Evolutionary conservation across 2,329 filamentous ascomycete species (phyloP), one percentile per base, ranked within the genome.

Genomic region (Cyphellophora attinorum): DNA sequence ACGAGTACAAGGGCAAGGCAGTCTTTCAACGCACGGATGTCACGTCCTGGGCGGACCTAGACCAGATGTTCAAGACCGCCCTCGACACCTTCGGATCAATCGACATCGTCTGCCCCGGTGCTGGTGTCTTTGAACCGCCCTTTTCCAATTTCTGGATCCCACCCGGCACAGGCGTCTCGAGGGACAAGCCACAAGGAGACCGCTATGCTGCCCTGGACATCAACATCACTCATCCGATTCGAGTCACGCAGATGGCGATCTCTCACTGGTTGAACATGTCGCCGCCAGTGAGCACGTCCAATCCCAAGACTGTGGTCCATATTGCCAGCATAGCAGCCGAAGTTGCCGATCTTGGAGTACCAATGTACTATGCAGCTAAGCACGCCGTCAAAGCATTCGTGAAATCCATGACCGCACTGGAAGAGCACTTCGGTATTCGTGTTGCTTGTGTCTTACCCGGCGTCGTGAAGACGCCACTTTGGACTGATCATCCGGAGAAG

Each of bases 401-500:
- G 4, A 64, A 72, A 35, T 62, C 60, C 3, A 49, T 78, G 11
- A 65, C 56, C 0, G 51, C 57, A 1, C 59, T 77, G 5, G 72
- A 75, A 14, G 35, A 54, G 1, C 31, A 37, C 1, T 46, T 69
- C 15, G 69, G 68, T 0, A 72, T 79, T 33, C 56, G 72, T 0
- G 71, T 78, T 11, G 75, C 72, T 13, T 72, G 65, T 5, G 72
- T 78, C 3, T 72, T 72, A 11, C 74, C 74, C 0, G 74, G 74
- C 0, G 53, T 76, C 2, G 73, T 78, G 45, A 74, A 68, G 41
- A 78, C 74, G 10, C 74, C 74, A 5, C 54, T 78, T 4, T 79
- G 72, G 72, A 73, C 66, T 0, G 73, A 77, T 3, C 63, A 76
- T 44, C 70, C 72, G 0, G 73, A 78, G 51, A 79, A 78, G 50